Evolutionary conservation across 2,329 filamentous ascomycete species (phyloP).

Genomic region (Kalaharituber pfeilii): DNA sequence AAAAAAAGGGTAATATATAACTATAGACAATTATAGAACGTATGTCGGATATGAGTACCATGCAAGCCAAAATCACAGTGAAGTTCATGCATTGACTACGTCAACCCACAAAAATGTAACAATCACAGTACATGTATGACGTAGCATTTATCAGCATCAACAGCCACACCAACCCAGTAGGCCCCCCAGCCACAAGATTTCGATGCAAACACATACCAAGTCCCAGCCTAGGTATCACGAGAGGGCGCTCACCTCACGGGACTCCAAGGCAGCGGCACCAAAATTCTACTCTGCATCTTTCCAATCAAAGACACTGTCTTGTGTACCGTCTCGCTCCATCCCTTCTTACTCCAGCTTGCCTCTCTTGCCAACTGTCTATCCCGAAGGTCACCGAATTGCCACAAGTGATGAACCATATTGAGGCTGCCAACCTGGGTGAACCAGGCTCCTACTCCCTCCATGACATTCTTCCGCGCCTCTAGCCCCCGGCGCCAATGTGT

Average conservation of each 20-base stretch:
- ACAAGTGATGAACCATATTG: slow-evolving; percentile 94
- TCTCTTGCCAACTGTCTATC: slow-evolving; percentile 80
- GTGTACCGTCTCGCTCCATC: slow-evolving; percentile 94
- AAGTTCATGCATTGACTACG: no score
- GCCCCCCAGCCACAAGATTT: no score
- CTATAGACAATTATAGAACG: no score
- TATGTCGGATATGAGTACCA: no score
- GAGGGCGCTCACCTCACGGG: slow-evolving; percentile 57
- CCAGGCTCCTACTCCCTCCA: slow-evolving; percentile 97
- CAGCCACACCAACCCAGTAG: no score
- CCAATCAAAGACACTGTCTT: slow-evolving; percentile 97
- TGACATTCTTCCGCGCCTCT: slow-evolving; percentile 79
- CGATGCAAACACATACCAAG: no score
- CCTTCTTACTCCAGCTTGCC: slow-evolving; percentile 86
- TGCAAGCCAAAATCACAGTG: no score
- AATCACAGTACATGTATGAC: no score
- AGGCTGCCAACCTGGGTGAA: slow-evolving; percentile 96
- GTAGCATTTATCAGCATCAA: no score
- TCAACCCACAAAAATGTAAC: no score
- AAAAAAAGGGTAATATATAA: no score
- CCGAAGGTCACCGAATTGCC: slow-evolving; percentile 95
- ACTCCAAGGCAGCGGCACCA: slow-evolving; percentile 93
- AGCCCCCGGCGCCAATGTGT: slow-evolving; percentile 91
- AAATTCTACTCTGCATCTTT: slow-evolving; percentile 81
- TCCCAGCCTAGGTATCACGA: no score